A percentile compares a stretch with the other conserved stretches of the same genome.
Evolutionary conservation across 1,139 yeast genomes (phyloP).

Genomic region (Diutina sp.): DNA sequence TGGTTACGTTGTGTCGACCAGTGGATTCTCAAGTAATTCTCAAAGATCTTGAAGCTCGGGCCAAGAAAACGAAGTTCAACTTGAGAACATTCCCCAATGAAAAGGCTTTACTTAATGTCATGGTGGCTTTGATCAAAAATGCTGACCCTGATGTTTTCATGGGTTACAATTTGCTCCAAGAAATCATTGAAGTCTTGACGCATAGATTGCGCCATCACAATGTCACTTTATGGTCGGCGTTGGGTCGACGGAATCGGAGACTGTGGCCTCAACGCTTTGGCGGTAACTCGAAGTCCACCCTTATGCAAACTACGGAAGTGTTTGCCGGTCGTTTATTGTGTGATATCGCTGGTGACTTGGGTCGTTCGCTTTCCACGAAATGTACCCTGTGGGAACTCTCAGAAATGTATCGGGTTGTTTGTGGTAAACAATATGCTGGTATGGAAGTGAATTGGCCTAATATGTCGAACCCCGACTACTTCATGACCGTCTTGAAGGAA

Average conservation of each 20-base stretch:
- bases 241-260: constrained; percentile 73
- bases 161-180: constrained; percentile 77
- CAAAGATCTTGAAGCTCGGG: not conserved
- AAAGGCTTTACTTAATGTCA: constrained; percentile 55
- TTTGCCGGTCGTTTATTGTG: constrained; percentile 81
- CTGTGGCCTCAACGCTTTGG: constrained; percentile 42
- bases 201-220: constrained; percentile 71
- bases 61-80: constrained; percentile 24
- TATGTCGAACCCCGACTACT: constrained; percentile 42
- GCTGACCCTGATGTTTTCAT: constrained; percentile 84
- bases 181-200: constrained; percentile 67
- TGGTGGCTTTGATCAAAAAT: constrained; percentile 57
- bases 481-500: constrained; percentile 62
- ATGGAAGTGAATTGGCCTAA: constrained; percentile 54
- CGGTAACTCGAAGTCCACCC: not conserved
- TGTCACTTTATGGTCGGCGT: constrained; percentile 64
- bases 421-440: constrained; percentile 47
- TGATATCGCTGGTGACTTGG: constrained; percentile 92
- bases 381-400: constrained; percentile 95
- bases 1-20: constrained; percentile 68
- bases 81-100: constrained; percentile 60
- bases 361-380: constrained; percentile 79
- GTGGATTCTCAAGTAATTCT: constrained; percentile 29
- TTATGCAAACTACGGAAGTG: constrained; percentile 33
- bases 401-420: constrained; percentile 78